Base-by-base conservation (phyloP, 2,329 filamentous ascomycete genomes). In the Aspergillus fijiensis region DNA sequence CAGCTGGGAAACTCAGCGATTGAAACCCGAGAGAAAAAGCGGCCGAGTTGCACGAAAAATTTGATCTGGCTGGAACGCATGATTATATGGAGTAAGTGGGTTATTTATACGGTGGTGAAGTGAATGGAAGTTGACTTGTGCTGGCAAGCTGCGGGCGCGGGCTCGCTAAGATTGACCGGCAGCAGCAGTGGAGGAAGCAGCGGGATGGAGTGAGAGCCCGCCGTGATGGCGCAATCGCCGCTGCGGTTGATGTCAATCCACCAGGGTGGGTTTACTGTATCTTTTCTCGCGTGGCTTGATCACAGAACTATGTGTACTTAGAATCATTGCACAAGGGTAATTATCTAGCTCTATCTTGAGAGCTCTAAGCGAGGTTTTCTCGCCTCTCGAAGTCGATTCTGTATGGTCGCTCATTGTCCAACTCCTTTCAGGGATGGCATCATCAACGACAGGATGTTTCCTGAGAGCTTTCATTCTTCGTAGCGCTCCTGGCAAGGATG, bases 191-290 rank as follows among this genome's bases (percentile, higher is more conserved):
- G 39, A 45, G 39, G 39, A 27, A 42, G 39, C 39, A n/a, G 33
- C 21, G 23, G 51, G 23, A 52, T 49, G 23, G 19, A 50, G 58
- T 47, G 31, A 53, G 12, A 49, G 35, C 52, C 29, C 59, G 57
- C 62, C 57, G 61, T 53, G 19, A 70, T 70, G 67, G 69, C 69
- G 68, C 67, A 64, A 70, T 70, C 63, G 61, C 60, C 21, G 59
- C 42, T 29, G 51, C 45, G 21, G 31, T 55, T 49, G 47, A 51
- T 55, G 47, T 48, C 42, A 55, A 45, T 35, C 5, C 33, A 29
- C 33, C 33, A 4, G 16, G 16, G 16, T 45, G 39, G n/a, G 14
- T 6, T 16, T 6, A 12, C 1, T 45, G 19, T 19, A n/a, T 16
- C 5, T 45, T 19, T 23, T 42, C 39, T 5, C 19, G 39, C n/a